phyloP scores from a whole-genome alignment of 1,139 yeast genomes.

The Blastobotrys illinoisensis region DNA sequence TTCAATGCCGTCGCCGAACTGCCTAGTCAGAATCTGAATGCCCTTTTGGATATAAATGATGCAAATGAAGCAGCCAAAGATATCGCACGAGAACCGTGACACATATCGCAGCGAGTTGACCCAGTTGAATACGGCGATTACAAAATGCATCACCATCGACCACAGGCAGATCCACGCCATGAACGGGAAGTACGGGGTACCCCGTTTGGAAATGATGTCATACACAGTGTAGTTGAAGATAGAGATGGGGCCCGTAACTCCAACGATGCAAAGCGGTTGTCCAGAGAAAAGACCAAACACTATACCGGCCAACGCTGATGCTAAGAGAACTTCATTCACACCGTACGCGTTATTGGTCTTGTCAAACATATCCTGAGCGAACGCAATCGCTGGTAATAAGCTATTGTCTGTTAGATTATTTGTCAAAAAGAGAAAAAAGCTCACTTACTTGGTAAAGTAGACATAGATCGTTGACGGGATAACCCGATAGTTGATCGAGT shows the following conservation, averaged over 20 bases:
- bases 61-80: slow-evolving; percentile 88
- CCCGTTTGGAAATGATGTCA: slow-evolving; percentile 60
- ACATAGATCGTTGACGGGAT: slow-evolving; percentile 78
- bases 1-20: slow-evolving; percentile 43
- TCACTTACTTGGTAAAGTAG: slow-evolving; percentile 62
- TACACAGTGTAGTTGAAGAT: slow-evolving; percentile 90
- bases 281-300: slow-evolving; percentile 83
- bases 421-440: slow-evolving; percentile 13
- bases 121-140: slow-evolving; percentile 65
- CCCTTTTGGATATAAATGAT: slow-evolving; percentile 91
- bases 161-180: slow-evolving; percentile 96
- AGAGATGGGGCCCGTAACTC: slow-evolving; percentile 88
- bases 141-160: slow-evolving; percentile 78
- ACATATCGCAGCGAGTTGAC: slow-evolving; percentile 67
- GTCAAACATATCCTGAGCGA: slow-evolving; percentile 94
- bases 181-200: slow-evolving; percentile 76
- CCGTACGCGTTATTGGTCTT: slow-evolving; percentile 84
- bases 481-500: slow-evolving; percentile 82
- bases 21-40: slow-evolving; percentile 68
- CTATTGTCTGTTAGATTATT: background rate
- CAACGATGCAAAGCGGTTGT: slow-evolving; percentile 93
- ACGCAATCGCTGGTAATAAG: slow-evolving; percentile 86
- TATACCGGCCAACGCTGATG: slow-evolving; percentile 85
- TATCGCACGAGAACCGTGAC: slow-evolving; percentile 82
- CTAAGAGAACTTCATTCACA: slow-evolving; percentile 77